These are phyloP conservation scores for Metschnikowia aberdeeniae DNA, from an alignment of 805 yeast species.

Conservation along the genomic window DNA sequence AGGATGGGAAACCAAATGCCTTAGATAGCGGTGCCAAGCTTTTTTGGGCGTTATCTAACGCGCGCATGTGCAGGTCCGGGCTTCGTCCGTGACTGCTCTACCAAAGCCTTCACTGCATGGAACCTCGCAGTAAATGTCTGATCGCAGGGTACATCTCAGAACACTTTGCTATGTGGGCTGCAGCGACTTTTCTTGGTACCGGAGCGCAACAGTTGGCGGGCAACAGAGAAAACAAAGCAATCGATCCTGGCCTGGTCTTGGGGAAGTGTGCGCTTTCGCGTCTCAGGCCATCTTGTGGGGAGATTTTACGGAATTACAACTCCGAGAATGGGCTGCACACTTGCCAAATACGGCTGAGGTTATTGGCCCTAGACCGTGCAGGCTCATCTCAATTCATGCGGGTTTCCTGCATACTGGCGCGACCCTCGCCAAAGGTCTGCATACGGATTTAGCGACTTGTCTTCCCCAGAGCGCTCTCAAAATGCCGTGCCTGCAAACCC, in stretches of 20 bases:
- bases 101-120: not conserved
- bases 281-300: too few relatives aligned
- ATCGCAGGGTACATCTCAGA: too few relatives aligned
- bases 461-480: slow-evolving; percentile 1
- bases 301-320: too few relatives aligned
- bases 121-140: too few relatives aligned
- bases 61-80: not conserved
- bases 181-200: too few relatives aligned
- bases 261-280: too few relatives aligned
- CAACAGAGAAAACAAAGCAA: too few relatives aligned
- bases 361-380: not conserved
- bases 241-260: too few relatives aligned
- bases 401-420: not conserved
- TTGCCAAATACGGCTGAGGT: not conserved
- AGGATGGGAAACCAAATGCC: not conserved
- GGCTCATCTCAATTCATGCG: not conserved
- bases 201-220: too few relatives aligned
- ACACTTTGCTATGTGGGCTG: too few relatives aligned
- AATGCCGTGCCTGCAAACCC: not conserved
- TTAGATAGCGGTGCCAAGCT: slow-evolving; percentile 1
- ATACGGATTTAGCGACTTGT: not conserved
- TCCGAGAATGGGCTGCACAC: not conserved
- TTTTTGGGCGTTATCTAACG: not conserved
- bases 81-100: too few relatives aligned
- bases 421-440: not conserved